Evolutionary conservation across 2,329 filamentous ascomycete species (phyloP).

Genomic region (Aspergillus sp.): DNA sequence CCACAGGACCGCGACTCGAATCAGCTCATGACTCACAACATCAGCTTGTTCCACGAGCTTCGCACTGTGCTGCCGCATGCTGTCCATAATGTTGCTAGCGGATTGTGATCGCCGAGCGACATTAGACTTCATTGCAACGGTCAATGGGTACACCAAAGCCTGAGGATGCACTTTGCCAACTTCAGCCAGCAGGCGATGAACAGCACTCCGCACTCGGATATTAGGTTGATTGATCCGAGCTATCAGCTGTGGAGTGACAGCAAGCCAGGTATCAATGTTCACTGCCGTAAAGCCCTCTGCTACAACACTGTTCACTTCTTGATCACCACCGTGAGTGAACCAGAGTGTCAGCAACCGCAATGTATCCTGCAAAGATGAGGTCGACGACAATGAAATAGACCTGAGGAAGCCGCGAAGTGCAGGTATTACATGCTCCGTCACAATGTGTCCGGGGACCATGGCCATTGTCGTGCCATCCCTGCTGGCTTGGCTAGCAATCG

Average conservation of each 20-base stretch:
- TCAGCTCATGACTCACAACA: conserved; percentile 91
- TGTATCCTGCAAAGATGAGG: conserved; percentile 93
- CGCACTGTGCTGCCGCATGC: conserved; percentile 92
- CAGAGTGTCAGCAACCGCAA: conserved; percentile 89
- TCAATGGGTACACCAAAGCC: conserved; percentile 93
- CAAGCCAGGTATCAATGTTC: conserved; percentile 96
- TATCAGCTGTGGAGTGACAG: conserved; percentile 96
- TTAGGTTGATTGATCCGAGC: conserved; percentile 97
- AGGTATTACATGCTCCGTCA: conserved; percentile 88
- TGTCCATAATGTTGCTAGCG: conserved; percentile 93
- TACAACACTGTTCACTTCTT: conserved; percentile 84
- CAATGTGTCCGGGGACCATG: conserved; percentile 64
- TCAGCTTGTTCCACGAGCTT: conserved; percentile 93
- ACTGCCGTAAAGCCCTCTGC: conserved; percentile 89
- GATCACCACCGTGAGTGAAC: conserved; percentile 89
- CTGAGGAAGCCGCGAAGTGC: conserved; percentile 96
- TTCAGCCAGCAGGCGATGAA: conserved; percentile 88
- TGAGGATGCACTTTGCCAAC: conserved; percentile 94
- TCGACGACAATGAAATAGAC: conserved; percentile 87
- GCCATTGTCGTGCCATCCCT: conserved; percentile 51
- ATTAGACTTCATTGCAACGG: conserved; percentile 96
- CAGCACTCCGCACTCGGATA: conserved; percentile 79
- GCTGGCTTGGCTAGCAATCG: conserved; percentile 68
- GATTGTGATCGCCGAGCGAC: conserved; percentile 81
- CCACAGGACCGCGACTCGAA: conserved; percentile 95